Percentiles rank a stretch among this genome's conserved stretches.
These are phyloP conservation scores for Lasiodiplodia sp. DNA, from an alignment of 2,329 filamentous ascomycete genomes.

Conservation along the genomic window DNA sequence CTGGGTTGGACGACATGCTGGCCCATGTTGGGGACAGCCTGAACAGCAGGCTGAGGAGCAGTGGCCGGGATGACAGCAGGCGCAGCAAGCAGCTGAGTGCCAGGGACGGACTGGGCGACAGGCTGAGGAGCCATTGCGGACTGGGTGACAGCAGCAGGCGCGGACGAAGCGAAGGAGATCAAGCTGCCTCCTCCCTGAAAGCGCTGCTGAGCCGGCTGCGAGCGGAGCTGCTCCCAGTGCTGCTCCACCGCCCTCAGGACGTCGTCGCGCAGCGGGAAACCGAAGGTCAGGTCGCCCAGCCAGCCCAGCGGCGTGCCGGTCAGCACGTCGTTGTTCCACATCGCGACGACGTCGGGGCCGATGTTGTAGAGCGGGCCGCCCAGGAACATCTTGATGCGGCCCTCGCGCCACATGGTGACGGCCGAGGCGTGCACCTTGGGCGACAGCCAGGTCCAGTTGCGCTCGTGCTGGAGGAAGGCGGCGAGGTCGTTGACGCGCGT, in stretches of 20 bases:
- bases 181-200: neutral
- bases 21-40: too few species aligned
- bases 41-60: too few species aligned
- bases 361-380: neutral
- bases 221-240: neutral
- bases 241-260: neutral
- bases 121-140: too few species aligned
- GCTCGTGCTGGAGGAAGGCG: neutral
- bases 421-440: neutral
- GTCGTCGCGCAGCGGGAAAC: neutral
- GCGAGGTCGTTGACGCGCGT: too few species aligned
- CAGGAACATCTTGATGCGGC: neutral
- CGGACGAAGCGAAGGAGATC: too few species aligned
- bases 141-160: too few species aligned
- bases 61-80: too few species aligned
- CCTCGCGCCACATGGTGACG: neutral
- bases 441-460: neutral
- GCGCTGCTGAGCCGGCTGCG: neutral
- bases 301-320: neutral
- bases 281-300: neutral
- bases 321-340: neutral
- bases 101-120: too few species aligned
- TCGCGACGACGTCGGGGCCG: neutral
- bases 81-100: too few species aligned
- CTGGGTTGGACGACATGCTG: too few species aligned